These are phyloP conservation scores for Termitomyces sp. DNA, from an alignment of 768 basidiomycete genomes.

Conservation along the genomic window DNA sequence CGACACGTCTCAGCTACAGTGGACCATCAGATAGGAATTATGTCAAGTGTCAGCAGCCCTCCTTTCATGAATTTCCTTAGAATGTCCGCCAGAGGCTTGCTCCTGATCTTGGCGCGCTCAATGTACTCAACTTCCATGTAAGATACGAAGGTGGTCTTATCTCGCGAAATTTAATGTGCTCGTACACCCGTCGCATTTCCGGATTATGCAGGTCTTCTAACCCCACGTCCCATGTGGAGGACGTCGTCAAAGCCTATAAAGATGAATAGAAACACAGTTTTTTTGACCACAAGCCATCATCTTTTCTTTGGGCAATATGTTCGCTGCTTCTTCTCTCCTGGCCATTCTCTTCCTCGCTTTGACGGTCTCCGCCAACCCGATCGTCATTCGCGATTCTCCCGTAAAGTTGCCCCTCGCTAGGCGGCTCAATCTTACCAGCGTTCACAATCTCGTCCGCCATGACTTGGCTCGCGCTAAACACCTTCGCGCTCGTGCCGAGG, in stretches of 20 bases:
- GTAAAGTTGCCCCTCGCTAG: conserved; percentile 49
- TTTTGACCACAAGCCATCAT: background rate
- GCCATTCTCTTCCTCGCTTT: conserved; percentile 42
- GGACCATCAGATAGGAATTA: background rate
- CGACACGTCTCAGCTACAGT: background rate
- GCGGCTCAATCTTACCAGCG: conserved; percentile 44
- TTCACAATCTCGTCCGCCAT: conserved; percentile 40
- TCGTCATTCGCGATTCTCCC: conserved; percentile 34
- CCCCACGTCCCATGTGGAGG: background rate
- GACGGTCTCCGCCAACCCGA: conserved; percentile 39
- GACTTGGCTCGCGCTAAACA: conserved; percentile 47
- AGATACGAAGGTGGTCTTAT: background rate
- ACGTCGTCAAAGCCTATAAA: conserved; percentile 10
- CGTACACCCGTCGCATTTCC: background rate
- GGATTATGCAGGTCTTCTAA: background rate
- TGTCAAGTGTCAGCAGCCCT: background rate
- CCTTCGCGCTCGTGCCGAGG: conserved; percentile 33
- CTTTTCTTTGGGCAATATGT: conserved; percentile 24
- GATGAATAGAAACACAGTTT: background rate
- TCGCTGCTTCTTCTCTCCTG: conserved; percentile 32
- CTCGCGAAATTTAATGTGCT: background rate
- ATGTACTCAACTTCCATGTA: background rate
- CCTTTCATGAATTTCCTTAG: background rate
- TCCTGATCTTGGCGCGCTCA: background rate
- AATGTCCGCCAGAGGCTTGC: background rate